A percentile compares a stretch with the other conserved stretches of the same genome.
Conservation (phyloP, 1,284 basidiomycete genomes). For the Sparassis latifolia region DNA sequence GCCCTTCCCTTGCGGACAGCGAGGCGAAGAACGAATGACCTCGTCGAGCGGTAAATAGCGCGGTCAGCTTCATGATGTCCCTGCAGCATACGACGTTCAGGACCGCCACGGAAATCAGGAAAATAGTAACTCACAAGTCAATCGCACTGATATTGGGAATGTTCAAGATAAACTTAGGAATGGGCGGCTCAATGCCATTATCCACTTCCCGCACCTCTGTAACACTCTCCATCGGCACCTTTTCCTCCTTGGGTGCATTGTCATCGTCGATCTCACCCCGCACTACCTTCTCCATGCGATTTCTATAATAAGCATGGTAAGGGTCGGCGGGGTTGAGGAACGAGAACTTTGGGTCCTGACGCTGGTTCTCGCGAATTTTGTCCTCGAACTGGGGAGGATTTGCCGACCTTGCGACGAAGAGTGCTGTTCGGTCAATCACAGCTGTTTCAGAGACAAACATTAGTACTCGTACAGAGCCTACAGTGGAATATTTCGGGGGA, state of each 20-base stretch:
- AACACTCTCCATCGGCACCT: slow-evolving; percentile 30
- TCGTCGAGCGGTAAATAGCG: slow-evolving; percentile 90
- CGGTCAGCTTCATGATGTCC: slow-evolving; percentile 90
- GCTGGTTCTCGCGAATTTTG: slow-evolving; percentile 92
- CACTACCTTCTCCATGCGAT: slow-evolving; percentile 75
- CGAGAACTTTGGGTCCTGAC: slow-evolving; percentile 92
- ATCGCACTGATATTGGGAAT: slow-evolving; percentile 86
- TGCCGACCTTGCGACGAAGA: slow-evolving; percentile 87
- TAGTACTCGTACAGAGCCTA: neutral
- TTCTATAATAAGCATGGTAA: slow-evolving; percentile 94
- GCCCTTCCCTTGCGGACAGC: slow-evolving; percentile 83
- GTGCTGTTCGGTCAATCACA: slow-evolving; percentile 94
- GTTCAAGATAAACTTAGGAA: slow-evolving; percentile 82
- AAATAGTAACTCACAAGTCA: slow-evolving; percentile 67
- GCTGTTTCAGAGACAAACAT: slow-evolving; percentile 35
- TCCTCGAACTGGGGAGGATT: slow-evolving; percentile 90
- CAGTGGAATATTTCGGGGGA: neutral
- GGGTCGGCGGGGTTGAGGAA: slow-evolving; percentile 94
- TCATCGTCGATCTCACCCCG: slow-evolving; percentile 73
- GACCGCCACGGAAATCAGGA: neutral
- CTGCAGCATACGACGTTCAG: slow-evolving; percentile 34
- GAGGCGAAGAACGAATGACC: slow-evolving; percentile 84
- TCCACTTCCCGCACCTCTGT: slow-evolving; percentile 36
- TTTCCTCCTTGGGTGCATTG: slow-evolving; percentile 37
- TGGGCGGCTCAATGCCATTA: slow-evolving; percentile 75